Evolutionary conservation across 441 rosid genomes (phyloP), one percentile per base, ranked within the genome.

Genomic region (Cnidoscolus chayamansa): DNA sequence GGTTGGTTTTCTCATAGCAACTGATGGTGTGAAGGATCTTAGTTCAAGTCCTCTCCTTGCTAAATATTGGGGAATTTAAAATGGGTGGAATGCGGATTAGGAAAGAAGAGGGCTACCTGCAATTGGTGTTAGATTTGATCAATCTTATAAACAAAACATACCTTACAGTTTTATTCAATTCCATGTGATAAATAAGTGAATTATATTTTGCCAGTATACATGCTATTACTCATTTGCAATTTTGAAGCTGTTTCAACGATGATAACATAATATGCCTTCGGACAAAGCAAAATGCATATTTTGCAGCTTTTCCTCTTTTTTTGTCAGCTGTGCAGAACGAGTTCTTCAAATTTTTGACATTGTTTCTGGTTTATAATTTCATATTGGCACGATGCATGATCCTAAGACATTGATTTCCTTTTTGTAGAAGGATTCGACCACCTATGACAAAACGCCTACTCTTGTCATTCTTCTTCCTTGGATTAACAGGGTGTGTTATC

Each of bases 401-500:
- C 51, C 20, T 35, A 37, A 57, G 56, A 16, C 32, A 47, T 63
- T 69, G 40, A 20, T 48, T 76, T 72, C 35, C 32, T 72, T 48
- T 67, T 76, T 85, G 81, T 72, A 94, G 98, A 79, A 87, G 85
- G 77, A 87, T 79, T 76, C 88, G 93, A 75, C 87, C 83, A 53
- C 98, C 97, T 45, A 73, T 91, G 89, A 93, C 84, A 37, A 86
- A 84, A 77, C 85, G 84, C 61, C 79, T 95, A 53, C 84, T 93
- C 50, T 13, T 88, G 66, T 86, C 97, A 6, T 86, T 95, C 78
- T 87, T 91, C 89, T 90, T 95, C 66, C 90, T 95, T 73, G 99
- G 99, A 65, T 82, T 95, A 71, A 85, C 88, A 8, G 98, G 99
- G 99, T 93, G 76, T 82, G 86, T 73, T 30, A 61, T 51, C 30